Conservation (phyloP, 495 filamentous ascomycete genomes). For the Podospora anserina region DNA sequence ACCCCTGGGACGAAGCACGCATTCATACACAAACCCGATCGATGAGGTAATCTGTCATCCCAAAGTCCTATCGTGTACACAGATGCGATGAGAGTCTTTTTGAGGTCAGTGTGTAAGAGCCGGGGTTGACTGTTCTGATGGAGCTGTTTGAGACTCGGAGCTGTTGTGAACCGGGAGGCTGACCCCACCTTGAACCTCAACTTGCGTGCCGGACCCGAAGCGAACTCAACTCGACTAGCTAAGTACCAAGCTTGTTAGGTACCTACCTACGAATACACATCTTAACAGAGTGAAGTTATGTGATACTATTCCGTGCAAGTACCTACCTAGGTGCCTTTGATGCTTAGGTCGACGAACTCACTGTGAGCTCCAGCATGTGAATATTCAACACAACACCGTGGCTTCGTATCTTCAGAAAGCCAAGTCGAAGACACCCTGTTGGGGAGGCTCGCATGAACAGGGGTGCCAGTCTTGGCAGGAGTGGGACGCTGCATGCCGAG, state of each 20-base stretch:
- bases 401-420: neutral
- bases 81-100: too few relatives aligned
- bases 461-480: neutral
- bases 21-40: neutral
- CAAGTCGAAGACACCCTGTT: neutral
- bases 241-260: too few relatives aligned
- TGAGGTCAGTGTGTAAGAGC: too few relatives aligned
- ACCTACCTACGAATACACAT: too few relatives aligned
- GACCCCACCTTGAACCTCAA: neutral
- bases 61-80: neutral
- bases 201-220: neutral
- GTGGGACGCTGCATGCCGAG: neutral
- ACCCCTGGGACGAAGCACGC: neutral
- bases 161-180: conserved; percentile 8
- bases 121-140: neutral
- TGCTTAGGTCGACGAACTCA: too few relatives aligned
- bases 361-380: too few relatives aligned
- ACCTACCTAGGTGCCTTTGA: too few relatives aligned
- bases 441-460: neutral
- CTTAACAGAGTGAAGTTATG: too few relatives aligned
- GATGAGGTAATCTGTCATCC: neutral
- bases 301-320: too few relatives aligned
- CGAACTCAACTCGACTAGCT: neutral
- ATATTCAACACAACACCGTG: neutral
- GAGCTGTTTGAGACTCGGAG: conserved; percentile 9